phyloP scores from a whole-genome alignment of 108 stramenopile species.

The Halocafeteria seosinensis region DNA sequence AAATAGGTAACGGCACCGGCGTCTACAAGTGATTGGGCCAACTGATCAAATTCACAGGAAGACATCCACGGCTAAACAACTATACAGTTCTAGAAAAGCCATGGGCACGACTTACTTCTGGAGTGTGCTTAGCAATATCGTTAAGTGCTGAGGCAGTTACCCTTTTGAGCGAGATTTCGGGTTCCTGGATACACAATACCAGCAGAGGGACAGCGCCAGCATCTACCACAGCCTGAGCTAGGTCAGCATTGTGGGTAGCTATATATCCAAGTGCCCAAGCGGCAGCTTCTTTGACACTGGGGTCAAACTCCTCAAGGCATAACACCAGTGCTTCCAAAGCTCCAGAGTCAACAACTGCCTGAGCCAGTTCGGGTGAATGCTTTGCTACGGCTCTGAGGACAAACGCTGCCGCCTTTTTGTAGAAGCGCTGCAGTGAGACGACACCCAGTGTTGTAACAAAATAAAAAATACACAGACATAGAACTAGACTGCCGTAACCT shows the following conservation, averaged over 20 bases:
- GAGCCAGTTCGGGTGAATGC: slow-evolving; percentile 49
- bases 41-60: too few relatives aligned
- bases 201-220: slow-evolving; percentile 48
- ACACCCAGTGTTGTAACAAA: background rate
- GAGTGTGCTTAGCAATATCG: slow-evolving; percentile 53
- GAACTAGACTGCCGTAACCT: background rate
- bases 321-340: slow-evolving; percentile 45
- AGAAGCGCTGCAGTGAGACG: slow-evolving; percentile 19
- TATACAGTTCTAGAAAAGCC: too few relatives aligned
- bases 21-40: slow-evolving; percentile 49
- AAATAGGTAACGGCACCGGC: slow-evolving; percentile 50
- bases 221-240: slow-evolving; percentile 48
- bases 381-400: slow-evolving; percentile 48
- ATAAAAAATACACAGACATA: too few relatives aligned
- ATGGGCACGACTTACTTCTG: too few relatives aligned
- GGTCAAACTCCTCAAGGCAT: slow-evolving; percentile 51
- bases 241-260: slow-evolving; percentile 42
- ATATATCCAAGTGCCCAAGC: slow-evolving; percentile 58
- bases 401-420: slow-evolving; percentile 51
- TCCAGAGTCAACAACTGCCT: slow-evolving; percentile 47
- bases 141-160: slow-evolving; percentile 45
- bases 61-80: too few relatives aligned
- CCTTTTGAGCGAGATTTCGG: slow-evolving; percentile 51
- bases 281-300: slow-evolving; percentile 47
- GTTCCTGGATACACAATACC: slow-evolving; percentile 52